These are phyloP conservation scores for Mycena crocata DNA, from an alignment of 768 basidiomycete species.

Conservation along the genomic window DNA sequence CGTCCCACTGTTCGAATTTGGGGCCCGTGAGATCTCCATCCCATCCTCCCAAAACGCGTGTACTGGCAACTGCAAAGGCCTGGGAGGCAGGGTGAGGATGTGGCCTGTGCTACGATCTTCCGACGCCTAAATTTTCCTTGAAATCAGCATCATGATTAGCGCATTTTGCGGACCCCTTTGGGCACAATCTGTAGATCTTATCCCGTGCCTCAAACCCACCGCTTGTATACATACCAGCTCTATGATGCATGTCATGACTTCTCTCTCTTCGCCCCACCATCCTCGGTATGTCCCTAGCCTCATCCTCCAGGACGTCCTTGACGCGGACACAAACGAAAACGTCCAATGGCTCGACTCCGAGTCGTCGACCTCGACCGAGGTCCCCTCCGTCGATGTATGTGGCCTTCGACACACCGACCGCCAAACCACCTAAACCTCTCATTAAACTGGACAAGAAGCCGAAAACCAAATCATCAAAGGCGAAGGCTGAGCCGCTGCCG, in stretches of 20 bases:
- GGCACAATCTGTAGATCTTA: neutral
- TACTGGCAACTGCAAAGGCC: too few species aligned
- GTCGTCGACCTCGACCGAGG: constrained; percentile 14
- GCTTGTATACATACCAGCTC: too few species aligned
- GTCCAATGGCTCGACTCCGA: constrained; percentile 4
- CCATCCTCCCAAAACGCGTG: too few species aligned
- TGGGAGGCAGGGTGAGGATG: too few species aligned
- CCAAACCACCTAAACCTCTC: constrained; percentile 27
- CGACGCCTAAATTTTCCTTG: too few species aligned
- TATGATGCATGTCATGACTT: neutral
- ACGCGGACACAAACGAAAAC: neutral
- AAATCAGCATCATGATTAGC: neutral
- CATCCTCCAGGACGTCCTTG: constrained; percentile 9
- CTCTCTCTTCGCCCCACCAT: neutral
- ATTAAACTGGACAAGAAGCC: constrained; percentile 30
- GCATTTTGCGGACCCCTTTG: neutral
- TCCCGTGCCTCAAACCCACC: neutral
- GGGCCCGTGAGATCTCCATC: too few species aligned
- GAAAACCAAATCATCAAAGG: constrained; percentile 7
- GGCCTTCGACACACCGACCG: constrained; percentile 7
- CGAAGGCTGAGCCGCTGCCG: neutral
- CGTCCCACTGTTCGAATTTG: too few species aligned
- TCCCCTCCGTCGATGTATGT: constrained; percentile 35
- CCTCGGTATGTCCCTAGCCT: neutral
- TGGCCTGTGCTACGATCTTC: too few species aligned